phyloP scores from a whole-genome alignment of 2,329 filamentous ascomycete species.

The Septoria petroselini region DNA sequence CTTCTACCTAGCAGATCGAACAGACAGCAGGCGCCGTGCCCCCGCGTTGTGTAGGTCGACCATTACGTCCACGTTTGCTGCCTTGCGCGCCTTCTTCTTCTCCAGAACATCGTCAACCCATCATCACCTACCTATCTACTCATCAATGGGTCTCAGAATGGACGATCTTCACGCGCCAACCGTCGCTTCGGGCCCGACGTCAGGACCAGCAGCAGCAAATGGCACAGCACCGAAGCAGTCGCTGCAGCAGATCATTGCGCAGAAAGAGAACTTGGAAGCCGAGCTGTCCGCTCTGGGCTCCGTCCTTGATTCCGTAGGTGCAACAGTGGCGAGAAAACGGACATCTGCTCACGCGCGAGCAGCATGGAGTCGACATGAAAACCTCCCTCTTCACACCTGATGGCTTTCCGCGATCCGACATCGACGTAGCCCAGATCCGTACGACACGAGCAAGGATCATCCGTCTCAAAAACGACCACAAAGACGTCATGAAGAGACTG shows the following conservation, averaged over 20 bases:
- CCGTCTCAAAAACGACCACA: slow-evolving; percentile 87
- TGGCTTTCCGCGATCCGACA: slow-evolving; percentile 87
- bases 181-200: slow-evolving; percentile 71
- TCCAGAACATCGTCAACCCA: neutral
- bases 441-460: slow-evolving; percentile 92
- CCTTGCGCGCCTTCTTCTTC: neutral
- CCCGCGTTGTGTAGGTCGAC: slow-evolving; percentile 9
- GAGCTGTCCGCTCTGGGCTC: slow-evolving; percentile 81
- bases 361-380: slow-evolving; percentile 94
- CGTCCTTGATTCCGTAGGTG: slow-evolving; percentile 79
- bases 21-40: neutral
- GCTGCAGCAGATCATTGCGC: slow-evolving; percentile 73
- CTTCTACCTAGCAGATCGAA: no score
- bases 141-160: slow-evolving; percentile 54
- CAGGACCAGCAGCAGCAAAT: slow-evolving; percentile 36
- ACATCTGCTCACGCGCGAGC: slow-evolving; percentile 24
- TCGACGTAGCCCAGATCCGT: slow-evolving; percentile 93
- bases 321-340: neutral
- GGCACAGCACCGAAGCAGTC: slow-evolving; percentile 57
- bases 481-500: slow-evolving; percentile 76
- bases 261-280: slow-evolving; percentile 80
- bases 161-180: slow-evolving; percentile 67
- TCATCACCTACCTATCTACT: neutral
- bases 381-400: slow-evolving; percentile 82
- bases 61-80: slow-evolving; percentile 3